These are phyloP conservation scores for Pythium dissotocum DNA, from an alignment of 352 stramenopile species.

Conservation along the genomic window DNA sequence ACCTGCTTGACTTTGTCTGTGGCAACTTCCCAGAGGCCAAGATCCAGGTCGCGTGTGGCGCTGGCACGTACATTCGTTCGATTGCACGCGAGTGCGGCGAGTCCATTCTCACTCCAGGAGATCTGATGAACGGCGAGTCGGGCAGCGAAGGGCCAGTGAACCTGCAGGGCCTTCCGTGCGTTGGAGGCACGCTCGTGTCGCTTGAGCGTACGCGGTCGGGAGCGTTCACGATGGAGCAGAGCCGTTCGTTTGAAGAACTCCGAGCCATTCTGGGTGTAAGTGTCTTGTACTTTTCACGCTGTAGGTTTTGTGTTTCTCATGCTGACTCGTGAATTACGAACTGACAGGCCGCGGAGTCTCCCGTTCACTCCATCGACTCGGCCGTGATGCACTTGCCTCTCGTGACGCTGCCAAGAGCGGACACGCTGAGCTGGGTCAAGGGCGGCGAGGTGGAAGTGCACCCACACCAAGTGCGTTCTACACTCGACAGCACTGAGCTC, in stretches of 20 bases:
- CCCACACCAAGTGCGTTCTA: conserved; percentile 29
- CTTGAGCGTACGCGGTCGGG: conserved; percentile 69
- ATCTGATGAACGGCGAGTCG: conserved; percentile 15
- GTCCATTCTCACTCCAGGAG: conserved; percentile 41
- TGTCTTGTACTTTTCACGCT: neutral
- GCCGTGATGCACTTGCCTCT: conserved; percentile 59
- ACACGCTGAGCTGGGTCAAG: conserved; percentile 47
- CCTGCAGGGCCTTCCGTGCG: conserved; percentile 22
- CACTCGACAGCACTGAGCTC: conserved; percentile 15
- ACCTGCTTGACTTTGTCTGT: conserved; percentile 47
- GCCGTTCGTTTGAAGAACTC: conserved; percentile 59
- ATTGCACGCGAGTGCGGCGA: conserved; percentile 87
- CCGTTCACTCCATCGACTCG: conserved; percentile 57
- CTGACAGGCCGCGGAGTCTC: conserved; percentile 35
- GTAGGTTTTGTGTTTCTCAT: neutral
- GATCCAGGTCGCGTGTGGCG: conserved; percentile 66
- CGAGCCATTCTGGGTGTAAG: conserved; percentile 41
- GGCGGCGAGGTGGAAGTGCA: conserved; percentile 43
- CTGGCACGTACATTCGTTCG: conserved; percentile 86
- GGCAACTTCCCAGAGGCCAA: conserved; percentile 63
- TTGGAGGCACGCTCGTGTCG: conserved; percentile 62
- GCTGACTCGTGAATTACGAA: neutral
- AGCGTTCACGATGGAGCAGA: conserved; percentile 51
- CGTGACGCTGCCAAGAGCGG: conserved; percentile 32
- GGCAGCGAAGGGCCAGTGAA: conserved; percentile 31